These are phyloP conservation scores for Basipetospora chlamydospora DNA, from an alignment of 2,329 filamentous ascomycete genomes.

Conservation along the genomic window DNA sequence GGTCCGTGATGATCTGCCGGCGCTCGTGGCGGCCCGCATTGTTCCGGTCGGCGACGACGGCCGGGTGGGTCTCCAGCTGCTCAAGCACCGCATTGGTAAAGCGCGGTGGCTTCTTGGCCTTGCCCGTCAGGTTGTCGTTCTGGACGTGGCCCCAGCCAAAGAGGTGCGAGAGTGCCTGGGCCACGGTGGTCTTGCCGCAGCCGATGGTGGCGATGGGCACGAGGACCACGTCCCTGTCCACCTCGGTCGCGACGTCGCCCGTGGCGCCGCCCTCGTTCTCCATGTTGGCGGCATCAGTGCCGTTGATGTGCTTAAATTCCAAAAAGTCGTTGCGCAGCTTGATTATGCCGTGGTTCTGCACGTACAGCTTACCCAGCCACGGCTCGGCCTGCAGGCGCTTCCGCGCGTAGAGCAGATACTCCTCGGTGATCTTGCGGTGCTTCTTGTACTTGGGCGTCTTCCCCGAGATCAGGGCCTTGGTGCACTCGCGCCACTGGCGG, in stretches of 20 bases:
- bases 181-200: constrained; percentile 92
- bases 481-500: constrained; percentile 95
- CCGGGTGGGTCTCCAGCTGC: constrained; percentile 48
- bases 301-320: constrained; percentile 67
- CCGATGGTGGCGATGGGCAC: constrained; percentile 86
- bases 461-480: constrained; percentile 70
- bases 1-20: constrained; percentile 71
- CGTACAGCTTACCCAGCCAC: constrained; percentile 55
- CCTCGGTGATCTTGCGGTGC: constrained; percentile 76
- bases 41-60: constrained; percentile 84
- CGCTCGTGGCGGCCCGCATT: constrained; percentile 84
- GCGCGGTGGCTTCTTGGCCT: constrained; percentile 52
- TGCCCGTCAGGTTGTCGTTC: constrained; percentile 86
- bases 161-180: constrained; percentile 63
- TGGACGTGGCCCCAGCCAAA: constrained; percentile 90
- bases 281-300: constrained; percentile 71
- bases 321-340: constrained; percentile 79
- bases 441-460: constrained; percentile 68
- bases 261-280: constrained; percentile 19
- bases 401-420: constrained; percentile 75
- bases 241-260: constrained; percentile 30
- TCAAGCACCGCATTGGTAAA: constrained; percentile 62
- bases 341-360: constrained; percentile 89
- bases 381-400: constrained; percentile 56
- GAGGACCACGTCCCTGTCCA: constrained; percentile 59